Base-by-base conservation (phyloP, 2,329 filamentous ascomycete species). In the Lasiodiplodia sp. region DNA sequence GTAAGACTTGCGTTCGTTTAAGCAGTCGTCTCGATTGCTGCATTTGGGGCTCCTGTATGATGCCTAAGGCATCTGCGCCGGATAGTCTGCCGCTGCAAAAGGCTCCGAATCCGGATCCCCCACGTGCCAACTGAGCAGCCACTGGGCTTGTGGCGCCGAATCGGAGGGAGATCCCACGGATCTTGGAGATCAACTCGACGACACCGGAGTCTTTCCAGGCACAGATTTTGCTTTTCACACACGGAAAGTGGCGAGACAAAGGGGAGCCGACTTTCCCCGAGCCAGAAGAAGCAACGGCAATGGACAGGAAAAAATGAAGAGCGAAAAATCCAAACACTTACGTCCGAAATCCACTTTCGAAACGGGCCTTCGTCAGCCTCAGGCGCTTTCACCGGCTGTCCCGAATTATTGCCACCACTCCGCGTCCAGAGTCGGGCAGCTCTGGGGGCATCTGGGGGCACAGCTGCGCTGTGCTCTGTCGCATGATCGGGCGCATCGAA, bases 341-440 rank as follows among this genome's bases (percentile, higher is more conserved):
- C 58, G 55, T 38, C 31, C 55, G 55, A 38, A n/a, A 57, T 34
- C 55, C 18, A 21, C 55, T 21, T 31, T 37, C 34, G 55, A 60
- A 44, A 18, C n/a, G 14, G 10, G 40, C 37, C 57, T 62, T 62
- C 40, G 40, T 16, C 40, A 49, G 38, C 57, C 40, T 49, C 31
- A 51, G 25, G 25, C n/a, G 57, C 18, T 47, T 60, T 25, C 37
- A 21, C 57, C 21, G 38, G 38, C 14, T 49, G 31, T 18, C 21
- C 57, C 38, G 56, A 60, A 16, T 7, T 25, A 31, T 37, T 21
- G 40, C 23, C 25, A 49, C 47, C 60, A 64, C 31, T n/a, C 60
- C 21, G 44, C 60, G 40, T 28, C 18, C 58, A 34, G 40, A 14
- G 31, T 25, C 40, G 34, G 58, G 40, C 31, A 44, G 57, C 18